These are phyloP conservation scores for Hypholoma sublateritium DNA, from an alignment of 768 basidiomycete species.

Conservation along the genomic window DNA sequence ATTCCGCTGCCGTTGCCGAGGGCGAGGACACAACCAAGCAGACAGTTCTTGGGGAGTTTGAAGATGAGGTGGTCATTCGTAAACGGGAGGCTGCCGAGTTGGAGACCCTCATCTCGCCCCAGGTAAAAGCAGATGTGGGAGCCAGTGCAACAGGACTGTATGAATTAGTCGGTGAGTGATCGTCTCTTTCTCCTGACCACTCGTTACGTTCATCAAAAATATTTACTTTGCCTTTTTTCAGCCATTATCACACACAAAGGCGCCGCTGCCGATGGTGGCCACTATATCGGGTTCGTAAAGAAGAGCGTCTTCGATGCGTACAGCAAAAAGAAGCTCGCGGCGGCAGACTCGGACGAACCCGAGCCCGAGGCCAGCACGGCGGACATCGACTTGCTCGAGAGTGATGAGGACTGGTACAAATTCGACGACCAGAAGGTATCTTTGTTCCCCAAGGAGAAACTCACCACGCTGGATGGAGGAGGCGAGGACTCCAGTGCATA, in stretches of 20 bases:
- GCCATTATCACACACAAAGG: constrained; percentile 98
- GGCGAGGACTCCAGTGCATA: constrained; percentile 90
- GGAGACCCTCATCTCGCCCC: constrained; percentile 59
- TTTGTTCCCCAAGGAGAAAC: constrained; percentile 80
- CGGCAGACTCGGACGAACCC: too few species aligned
- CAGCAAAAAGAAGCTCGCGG: constrained; percentile 17
- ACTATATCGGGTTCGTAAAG: constrained; percentile 92
- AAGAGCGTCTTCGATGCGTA: constrained; percentile 65
- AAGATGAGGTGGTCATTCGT: constrained; percentile 66
- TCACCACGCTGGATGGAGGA: constrained; percentile 85
- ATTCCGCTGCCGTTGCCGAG: constrained; percentile 16
- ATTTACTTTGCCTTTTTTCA: constrained; percentile 26
- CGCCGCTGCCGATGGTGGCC: constrained; percentile 89
- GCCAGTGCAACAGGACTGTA: constrained; percentile 81
- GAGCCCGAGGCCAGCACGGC: constrained; percentile 20
- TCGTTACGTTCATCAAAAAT: background rate
- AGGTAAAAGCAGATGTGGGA: constrained; percentile 67
- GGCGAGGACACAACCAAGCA: constrained; percentile 24
- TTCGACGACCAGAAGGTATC: constrained; percentile 97
- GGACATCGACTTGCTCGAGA: constrained; percentile 45
- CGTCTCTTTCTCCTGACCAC: background rate
- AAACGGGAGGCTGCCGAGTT: constrained; percentile 66
- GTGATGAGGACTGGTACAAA: constrained; percentile 90
- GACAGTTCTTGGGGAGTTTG: constrained; percentile 43
- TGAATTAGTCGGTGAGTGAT: constrained; percentile 79